Evolutionary conservation across 768 basidiomycete species (phyloP).

Genomic region (Boletus sp.): DNA sequence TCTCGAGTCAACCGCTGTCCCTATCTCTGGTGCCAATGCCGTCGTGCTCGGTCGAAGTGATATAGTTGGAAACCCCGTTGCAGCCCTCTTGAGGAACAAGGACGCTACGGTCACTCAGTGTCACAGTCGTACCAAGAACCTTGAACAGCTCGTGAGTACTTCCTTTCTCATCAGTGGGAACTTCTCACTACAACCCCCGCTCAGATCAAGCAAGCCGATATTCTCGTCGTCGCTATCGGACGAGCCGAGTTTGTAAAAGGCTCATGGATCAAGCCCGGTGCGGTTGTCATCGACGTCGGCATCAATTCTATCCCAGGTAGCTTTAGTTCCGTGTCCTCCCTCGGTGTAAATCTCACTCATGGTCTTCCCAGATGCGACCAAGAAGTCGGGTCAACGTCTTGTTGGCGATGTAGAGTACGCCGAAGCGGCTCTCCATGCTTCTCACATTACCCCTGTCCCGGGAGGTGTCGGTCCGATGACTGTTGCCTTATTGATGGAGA

Average conservation of each 20-base stretch:
- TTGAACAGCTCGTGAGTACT: constrained; percentile 67
- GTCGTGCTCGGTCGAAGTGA: constrained; percentile 97
- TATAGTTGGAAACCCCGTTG: constrained; percentile 95
- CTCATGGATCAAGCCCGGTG: constrained; percentile 93
- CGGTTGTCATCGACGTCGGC: constrained; percentile 95
- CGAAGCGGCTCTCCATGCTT: constrained; percentile 73
- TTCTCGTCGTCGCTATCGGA: constrained; percentile 96
- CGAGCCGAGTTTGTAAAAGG: constrained; percentile 88
- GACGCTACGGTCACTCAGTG: constrained; percentile 98
- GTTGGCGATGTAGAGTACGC: constrained; percentile 94
- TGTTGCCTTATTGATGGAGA: constrained; percentile 96
- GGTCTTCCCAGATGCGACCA: constrained; percentile 61
- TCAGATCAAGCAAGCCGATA: constrained; percentile 83
- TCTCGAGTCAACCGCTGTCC: constrained; percentile 79
- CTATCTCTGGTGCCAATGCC: constrained; percentile 73
- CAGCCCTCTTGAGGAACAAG: constrained; percentile 80
- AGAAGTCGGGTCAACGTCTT: constrained; percentile 92
- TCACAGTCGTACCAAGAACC: constrained; percentile 84
- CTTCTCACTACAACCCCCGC: neutral
- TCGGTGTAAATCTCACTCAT: neutral
- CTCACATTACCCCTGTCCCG: constrained; percentile 94
- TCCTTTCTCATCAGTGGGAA: constrained; percentile 5
- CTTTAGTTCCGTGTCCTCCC: constrained; percentile 6
- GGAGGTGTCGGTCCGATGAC: constrained; percentile 99
- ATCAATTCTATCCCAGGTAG: constrained; percentile 92